Base-by-base conservation (phyloP, 2,329 filamentous ascomycete species). In the Massarina eburnea region DNA sequence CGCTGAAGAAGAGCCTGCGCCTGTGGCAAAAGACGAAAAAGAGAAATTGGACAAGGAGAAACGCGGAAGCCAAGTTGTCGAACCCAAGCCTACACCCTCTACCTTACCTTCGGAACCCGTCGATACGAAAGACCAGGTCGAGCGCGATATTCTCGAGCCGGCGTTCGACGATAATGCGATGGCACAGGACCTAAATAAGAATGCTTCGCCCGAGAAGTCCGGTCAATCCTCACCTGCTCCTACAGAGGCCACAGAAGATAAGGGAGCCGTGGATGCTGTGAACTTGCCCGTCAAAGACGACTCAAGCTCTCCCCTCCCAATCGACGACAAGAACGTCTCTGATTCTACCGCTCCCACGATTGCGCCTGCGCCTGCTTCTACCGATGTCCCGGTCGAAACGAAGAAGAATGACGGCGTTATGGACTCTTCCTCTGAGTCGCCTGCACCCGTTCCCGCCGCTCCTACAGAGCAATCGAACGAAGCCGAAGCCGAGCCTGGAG, bases 41-140 rank as follows among this genome's bases (percentile, higher is more conserved):
- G 55, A 67, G 52, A 67, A 67, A 48, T 51, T 26, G 4, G 66
- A 66, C 55, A 68, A 66, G 44, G 52, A 48, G 1, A 62, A 59
- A 45, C 59, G 56, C 30, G 57, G 44, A 8, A 64, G 49, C 45
- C 54, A 55, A 26, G 48, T 53, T 37, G 24, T 51, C n/a, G 56
- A 60, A 30, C 3, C 47, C 9, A 51, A 52, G 4, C 46, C 50
- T 33, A 22, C 44, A 7, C 48, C 50, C 2, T 20, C 42, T 8
- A 39, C 48, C 9, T 6, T 26, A 4, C 34, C 43, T 20, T 24
- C 44, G 17, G 43, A 41, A 19, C 30, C 27, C n/a, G n/a, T 42
- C 15, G 10, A 36, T 22, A 43, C 52, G 10, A 27, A 15, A 3
- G 21, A 36, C 0, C 46, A 43, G 4, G 40, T 61, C 19, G 59